Conservation (phyloP, 495 filamentous ascomycete species). For the Neurospora sp. region DNA sequence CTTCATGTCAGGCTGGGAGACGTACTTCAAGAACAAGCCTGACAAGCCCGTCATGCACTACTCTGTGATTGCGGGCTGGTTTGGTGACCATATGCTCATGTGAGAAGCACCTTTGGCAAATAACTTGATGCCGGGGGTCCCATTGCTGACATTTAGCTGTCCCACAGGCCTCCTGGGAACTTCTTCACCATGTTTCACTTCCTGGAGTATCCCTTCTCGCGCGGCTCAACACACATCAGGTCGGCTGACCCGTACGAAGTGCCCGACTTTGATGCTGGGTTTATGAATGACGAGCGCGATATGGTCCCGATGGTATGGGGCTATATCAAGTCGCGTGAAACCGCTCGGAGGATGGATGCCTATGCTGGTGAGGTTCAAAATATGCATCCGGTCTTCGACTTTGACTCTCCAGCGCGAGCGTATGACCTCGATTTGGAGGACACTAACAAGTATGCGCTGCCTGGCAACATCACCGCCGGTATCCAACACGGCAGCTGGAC, state of each 20-base stretch:
- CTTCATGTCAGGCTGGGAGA: constrained; percentile 63
- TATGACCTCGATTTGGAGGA: constrained; percentile 65
- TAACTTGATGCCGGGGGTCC: background rate
- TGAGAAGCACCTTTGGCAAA: constrained; percentile 2
- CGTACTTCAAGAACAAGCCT: constrained; percentile 75
- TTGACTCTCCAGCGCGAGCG: constrained; percentile 55
- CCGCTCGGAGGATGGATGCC: constrained; percentile 63
- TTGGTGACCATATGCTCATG: constrained; percentile 62
- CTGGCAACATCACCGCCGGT: constrained; percentile 62
- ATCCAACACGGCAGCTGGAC: constrained; percentile 49
- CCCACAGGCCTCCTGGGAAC: constrained; percentile 45
- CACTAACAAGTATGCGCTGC: constrained; percentile 63
- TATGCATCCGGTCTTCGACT: constrained; percentile 59
- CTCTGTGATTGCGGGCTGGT: constrained; percentile 57
- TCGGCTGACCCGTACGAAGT: constrained; percentile 61
- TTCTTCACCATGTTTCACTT: constrained; percentile 89
- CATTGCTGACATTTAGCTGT: background rate
- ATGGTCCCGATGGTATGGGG: constrained; percentile 81
- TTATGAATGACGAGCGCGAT: constrained; percentile 78
- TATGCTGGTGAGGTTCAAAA: constrained; percentile 68
- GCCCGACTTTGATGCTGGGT: constrained; percentile 74
- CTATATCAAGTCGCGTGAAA: constrained; percentile 81
- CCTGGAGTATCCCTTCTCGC: constrained; percentile 73
- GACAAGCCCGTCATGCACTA: constrained; percentile 87
- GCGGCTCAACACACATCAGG: constrained; percentile 62